Base-by-base conservation (phyloP, 192 early-diverging fungal genomes). In the Entomortierella parvispora region DNA sequence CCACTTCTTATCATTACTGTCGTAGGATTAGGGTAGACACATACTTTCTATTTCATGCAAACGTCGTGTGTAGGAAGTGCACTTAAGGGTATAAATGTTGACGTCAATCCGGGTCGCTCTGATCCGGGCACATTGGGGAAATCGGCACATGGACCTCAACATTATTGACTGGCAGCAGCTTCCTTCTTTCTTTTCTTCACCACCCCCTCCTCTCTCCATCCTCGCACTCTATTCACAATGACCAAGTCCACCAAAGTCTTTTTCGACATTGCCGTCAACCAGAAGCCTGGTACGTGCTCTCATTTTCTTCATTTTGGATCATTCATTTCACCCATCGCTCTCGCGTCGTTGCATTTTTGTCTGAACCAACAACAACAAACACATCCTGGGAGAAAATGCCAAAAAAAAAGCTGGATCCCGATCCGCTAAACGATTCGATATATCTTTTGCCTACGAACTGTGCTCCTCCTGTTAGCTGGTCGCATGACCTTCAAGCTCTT, bases 241-340 rank as follows among this genome's bases (percentile, higher is more conserved):
- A 82, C 85, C 69, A 83, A 86, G 71, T 64, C 79, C 43, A 61
- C 76, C 49, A 86, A 82, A 52, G 92, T 93, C 56, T 93, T 87
- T 76, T 92, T 93, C 63, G 92, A 93, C 52, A 71, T 93, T 52
- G 84, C 90, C 52, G 84, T 90, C 81, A 88, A 89, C 54, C 68
- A 83, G 56, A 82, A 83, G 58, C 80, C 82, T 57, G 65, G 72
- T 76, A 76, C 28, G 32, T 40, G n/a, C 29, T 45, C 3, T 23
- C n/a, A 2, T 29, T 58, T 25, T 42, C 8, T 25, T 4, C 3
- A 29, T 42, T 23, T 25, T 5, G 3, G n/a, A 42, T 44, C 4
- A 46, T 43, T n/a, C 20, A 8, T 7, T 34, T 14, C 40, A 1
- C 57, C 42, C n/a, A 34, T 43, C 57, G 15, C 40, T 22, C 15